Conservation (phyloP, 2,329 filamentous ascomycete genomes). For the Exophiala bonariae region DNA sequence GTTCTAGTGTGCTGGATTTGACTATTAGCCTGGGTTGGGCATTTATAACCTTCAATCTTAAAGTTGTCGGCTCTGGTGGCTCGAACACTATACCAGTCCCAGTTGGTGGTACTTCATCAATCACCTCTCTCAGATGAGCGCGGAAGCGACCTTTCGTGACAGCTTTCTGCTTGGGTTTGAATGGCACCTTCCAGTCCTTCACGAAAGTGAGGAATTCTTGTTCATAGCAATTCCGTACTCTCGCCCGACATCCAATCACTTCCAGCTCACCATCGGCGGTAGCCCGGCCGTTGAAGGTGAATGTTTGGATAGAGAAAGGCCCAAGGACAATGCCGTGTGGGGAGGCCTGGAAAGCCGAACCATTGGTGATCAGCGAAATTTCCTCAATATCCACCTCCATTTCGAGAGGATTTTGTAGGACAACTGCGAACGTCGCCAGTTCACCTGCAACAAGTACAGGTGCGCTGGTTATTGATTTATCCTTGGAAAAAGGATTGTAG, state of each 20-base stretch:
- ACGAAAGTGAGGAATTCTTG: conserved; percentile 81
- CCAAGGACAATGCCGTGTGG: conserved; percentile 69
- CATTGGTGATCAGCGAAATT: conserved; percentile 72
- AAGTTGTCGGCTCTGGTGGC: conserved; percentile 7
- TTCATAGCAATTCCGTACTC: conserved; percentile 77
- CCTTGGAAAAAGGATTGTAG: conserved; percentile 87
- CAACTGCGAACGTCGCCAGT: conserved; percentile 73
- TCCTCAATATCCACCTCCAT: conserved; percentile 88
- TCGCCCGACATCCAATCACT: conserved; percentile 76
- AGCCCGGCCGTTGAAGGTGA: conserved; percentile 70
- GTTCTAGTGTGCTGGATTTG: conserved; percentile 73
- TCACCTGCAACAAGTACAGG: conserved; percentile 77
- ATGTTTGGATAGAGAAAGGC: conserved; percentile 77
- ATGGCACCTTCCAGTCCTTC: conserved; percentile 70
- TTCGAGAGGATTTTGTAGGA: conserved; percentile 91
- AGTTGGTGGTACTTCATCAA: conserved; percentile 19
- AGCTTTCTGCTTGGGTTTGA: conserved; percentile 72
- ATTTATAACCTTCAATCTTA: conserved; percentile 60
- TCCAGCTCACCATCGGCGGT: conserved; percentile 66
- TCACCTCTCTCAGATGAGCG: conserved; percentile 37
- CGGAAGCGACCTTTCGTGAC: conserved; percentile 50
- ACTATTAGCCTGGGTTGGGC: conserved; percentile 76
- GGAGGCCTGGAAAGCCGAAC: conserved; percentile 68
- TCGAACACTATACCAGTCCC: background rate
- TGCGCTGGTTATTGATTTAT: conserved; percentile 58